Evolutionary conservation across 371 early-diverging fungal species (phyloP), one percentile per base, ranked within the genome.

Genomic region (Mucor saturninus): DNA sequence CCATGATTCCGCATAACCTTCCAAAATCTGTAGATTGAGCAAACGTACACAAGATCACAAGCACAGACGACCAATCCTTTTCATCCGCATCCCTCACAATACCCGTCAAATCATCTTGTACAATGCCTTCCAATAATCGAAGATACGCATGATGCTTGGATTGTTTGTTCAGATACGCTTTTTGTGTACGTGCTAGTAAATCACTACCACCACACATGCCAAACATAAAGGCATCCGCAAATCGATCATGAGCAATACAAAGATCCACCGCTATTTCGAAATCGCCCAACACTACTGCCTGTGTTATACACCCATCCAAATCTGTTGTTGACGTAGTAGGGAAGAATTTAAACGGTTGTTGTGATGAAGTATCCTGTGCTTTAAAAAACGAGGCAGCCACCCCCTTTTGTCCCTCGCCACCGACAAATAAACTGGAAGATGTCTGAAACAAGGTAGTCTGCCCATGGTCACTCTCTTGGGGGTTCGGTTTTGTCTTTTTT

Each of bases 1-100:
- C 94, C 28, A 95, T 81, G 0, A 71, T 68, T 56, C 88, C 89
- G 59, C 89, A 87, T 29, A 91, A 72, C 26, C 71, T 66, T 38
- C 83, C 83, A 69, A 93, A 90, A 35, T 92, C 88, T 21, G 88
- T 89, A 13, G 86, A 79, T 49, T 85, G 76, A 26, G 93, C 92
- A 76, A 93, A 97, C 0, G 96, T 95, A 77, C 96, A 97, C 32
- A 98, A 79, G 7, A 95, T 78, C 3, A 92, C 95, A 21, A 97
- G 74, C 21, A 94, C 81, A 55, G 95, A 93, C 60, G 91, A 86
- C 99, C 99, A 98, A 46, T 91, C 91, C 7, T 75, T 79, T 64
- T 95, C 56, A 32, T 83, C 83, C 0, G 88, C 89, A 29, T 84
- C 84, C 0, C 88, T 88, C 0, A 96, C 95, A 46, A 95, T 83